A percentile compares a stretch with the other conserved stretches of the same genome.
Conservation (phyloP, 495 filamentous ascomycete species). For the Talaromyces ruber region DNA sequence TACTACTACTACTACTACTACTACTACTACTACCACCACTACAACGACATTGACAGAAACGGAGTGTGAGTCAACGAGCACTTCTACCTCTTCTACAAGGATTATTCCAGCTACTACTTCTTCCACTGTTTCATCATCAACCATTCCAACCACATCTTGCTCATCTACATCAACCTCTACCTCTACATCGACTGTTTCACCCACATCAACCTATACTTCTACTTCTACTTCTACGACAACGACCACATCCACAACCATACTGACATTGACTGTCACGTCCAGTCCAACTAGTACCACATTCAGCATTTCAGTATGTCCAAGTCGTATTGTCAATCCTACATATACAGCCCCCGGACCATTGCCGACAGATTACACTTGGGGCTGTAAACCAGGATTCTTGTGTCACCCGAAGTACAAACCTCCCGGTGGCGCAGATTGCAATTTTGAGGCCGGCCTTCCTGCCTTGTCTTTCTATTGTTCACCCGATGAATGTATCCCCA, state of each 20-base stretch:
- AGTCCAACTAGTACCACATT: conserved; percentile 11
- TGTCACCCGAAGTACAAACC: conserved; percentile 32
- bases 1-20: conserved; percentile 5
- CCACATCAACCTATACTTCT: background rate
- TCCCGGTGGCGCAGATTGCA: conserved; percentile 14
- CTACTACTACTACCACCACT: conserved; percentile 3
- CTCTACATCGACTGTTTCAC: conserved; percentile 7
- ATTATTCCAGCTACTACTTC: conserved; percentile 7
- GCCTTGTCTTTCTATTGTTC: conserved; percentile 11
- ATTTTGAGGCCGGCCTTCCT: conserved; percentile 11
- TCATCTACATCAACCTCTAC: conserved; percentile 7
- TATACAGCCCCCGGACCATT: conserved; percentile 18
- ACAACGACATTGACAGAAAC: background rate
- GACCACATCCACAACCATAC: background rate
- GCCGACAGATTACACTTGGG: conserved; percentile 11
- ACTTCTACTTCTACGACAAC: background rate
- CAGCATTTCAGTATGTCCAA: conserved; percentile 24
- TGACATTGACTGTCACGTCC: background rate
- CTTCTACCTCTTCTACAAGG: background rate
- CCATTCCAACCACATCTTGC: conserved; percentile 13
- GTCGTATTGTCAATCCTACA: conserved; percentile 20
- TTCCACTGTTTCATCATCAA: conserved; percentile 17
- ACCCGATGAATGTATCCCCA: conserved; percentile 12
- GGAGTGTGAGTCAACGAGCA: background rate
- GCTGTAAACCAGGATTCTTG: conserved; percentile 47